These are phyloP conservation scores for Pythium grandisporangium DNA, from an alignment of 352 stramenopile species.

Conservation along the genomic window DNA sequence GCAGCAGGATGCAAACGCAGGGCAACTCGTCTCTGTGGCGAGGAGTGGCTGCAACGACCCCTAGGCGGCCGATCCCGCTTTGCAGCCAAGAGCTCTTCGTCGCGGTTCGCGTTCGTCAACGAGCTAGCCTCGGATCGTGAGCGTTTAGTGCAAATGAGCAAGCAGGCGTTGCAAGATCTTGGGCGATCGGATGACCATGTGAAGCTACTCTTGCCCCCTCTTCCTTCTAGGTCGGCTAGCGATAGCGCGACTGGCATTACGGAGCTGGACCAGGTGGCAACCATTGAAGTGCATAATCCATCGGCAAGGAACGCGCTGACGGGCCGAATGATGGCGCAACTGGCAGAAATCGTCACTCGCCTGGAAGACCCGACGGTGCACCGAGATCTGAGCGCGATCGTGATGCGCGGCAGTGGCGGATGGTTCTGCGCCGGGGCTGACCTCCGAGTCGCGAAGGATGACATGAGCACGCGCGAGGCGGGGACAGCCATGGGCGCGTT, in stretches of 20 bases:
- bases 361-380: constrained; percentile 49
- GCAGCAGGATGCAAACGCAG: too few relatives aligned
- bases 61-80: too few relatives aligned
- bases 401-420: constrained; percentile 39
- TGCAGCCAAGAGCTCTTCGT: too few relatives aligned
- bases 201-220: constrained; percentile 27
- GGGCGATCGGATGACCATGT: constrained; percentile 13
- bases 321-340: constrained; percentile 85
- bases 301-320: constrained; percentile 64
- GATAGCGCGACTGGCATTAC: too few relatives aligned
- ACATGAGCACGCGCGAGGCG: constrained; percentile 57
- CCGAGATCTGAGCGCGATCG: constrained; percentile 42
- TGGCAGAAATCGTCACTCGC: constrained; percentile 53
- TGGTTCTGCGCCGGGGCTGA: constrained; percentile 85
- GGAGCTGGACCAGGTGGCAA: constrained; percentile 29
- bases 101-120: constrained; percentile 50
- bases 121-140: constrained; percentile 24
- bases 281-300: constrained; percentile 69
- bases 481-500: constrained; percentile 57
- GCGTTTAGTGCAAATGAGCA: constrained; percentile 24
- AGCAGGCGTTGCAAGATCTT: constrained; percentile 35
- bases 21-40: too few relatives aligned
- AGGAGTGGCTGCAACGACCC: too few relatives aligned
- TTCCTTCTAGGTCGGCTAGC: too few relatives aligned
- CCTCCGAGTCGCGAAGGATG: constrained; percentile 63